These are phyloP conservation scores for Lavandula angustifolia DNA, from an alignment of 257 asterid genomes.

Conservation along the genomic window DNA sequence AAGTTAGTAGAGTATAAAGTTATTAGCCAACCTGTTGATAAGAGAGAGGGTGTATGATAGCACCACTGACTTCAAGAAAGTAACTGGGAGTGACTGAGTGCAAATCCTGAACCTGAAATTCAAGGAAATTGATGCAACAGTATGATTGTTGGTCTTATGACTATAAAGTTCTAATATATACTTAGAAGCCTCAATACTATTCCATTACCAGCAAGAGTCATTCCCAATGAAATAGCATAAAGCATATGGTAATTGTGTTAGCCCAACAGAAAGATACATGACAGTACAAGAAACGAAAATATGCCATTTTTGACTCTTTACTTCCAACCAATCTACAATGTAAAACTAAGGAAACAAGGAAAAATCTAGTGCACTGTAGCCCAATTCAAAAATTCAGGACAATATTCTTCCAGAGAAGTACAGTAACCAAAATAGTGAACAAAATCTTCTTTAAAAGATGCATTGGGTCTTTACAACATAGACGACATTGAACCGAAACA, in stretches of 20 bases:
- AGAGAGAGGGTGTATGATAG: conserved; percentile 95
- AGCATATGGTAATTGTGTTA: background rate
- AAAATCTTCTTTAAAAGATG: conserved; percentile 17
- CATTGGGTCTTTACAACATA: background rate
- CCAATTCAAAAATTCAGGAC: conserved; percentile 7
- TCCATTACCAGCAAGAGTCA: conserved; percentile 1
- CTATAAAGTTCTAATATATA: background rate
- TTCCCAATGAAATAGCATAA: conserved; percentile 10
- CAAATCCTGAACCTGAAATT: conserved; percentile 93
- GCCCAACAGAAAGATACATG: conserved; percentile 15
- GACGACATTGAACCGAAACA: conserved; percentile 9
- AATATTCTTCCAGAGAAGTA: conserved; percentile 17
- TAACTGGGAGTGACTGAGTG: conserved; percentile 85
- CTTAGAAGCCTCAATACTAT: conserved; percentile 20
- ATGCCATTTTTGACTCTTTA: conserved; percentile 17
- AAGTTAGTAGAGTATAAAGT: conserved; percentile 9
- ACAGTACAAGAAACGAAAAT: conserved; percentile 22
- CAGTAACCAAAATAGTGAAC: conserved; percentile 14
- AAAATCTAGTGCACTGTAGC: conserved; percentile 19
- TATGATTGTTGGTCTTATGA: background rate
- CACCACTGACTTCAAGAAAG: conserved; percentile 98
- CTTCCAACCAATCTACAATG: conserved; percentile 16
- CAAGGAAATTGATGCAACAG: conserved; percentile 27
- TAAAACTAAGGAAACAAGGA: conserved; percentile 21
- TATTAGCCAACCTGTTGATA: conserved; percentile 85